Evolutionary conservation across 129 eudicot species (phyloP).

Genomic region (Flaveria brownii): DNA sequence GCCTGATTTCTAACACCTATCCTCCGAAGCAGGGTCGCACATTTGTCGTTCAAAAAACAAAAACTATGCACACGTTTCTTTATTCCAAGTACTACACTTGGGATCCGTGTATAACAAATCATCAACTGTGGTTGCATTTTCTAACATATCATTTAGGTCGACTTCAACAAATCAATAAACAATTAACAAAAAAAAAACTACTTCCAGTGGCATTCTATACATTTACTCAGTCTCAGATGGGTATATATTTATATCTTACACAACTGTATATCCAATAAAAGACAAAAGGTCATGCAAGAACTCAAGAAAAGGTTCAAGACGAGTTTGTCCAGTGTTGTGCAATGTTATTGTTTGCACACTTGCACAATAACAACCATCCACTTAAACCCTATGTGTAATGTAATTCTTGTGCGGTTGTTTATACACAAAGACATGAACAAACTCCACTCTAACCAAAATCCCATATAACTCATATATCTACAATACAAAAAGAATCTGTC

Average conservation of each 20-base stretch:
- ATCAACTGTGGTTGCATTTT: not conserved
- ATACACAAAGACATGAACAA: not conserved
- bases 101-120: conserved; percentile 17
- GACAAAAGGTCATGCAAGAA: not conserved
- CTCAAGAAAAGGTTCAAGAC: not conserved
- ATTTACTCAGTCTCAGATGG: not conserved
- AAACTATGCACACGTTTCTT: not conserved
- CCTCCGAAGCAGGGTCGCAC: too few species aligned
- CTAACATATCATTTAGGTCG: not conserved
- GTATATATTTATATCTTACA: conserved; percentile 6
- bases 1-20: too few species aligned
- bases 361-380: not conserved
- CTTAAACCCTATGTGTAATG: conserved; percentile 18
- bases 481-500: not conserved
- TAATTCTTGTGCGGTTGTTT: not conserved
- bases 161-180: not conserved
- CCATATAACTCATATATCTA: conserved; percentile 2
- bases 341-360: not conserved
- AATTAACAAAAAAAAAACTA: not conserved
- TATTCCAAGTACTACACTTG: not conserved
- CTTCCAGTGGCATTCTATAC: not conserved
- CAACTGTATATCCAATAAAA: not conserved
- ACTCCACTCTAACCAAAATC: conserved; percentile 23
- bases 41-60: too few species aligned
- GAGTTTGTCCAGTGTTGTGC: not conserved